A percentile compares a stretch with the other conserved stretches of the same genome.
Conservation (phyloP, 2,329 filamentous ascomycete genomes). For the Penicillium expansum region DNA sequence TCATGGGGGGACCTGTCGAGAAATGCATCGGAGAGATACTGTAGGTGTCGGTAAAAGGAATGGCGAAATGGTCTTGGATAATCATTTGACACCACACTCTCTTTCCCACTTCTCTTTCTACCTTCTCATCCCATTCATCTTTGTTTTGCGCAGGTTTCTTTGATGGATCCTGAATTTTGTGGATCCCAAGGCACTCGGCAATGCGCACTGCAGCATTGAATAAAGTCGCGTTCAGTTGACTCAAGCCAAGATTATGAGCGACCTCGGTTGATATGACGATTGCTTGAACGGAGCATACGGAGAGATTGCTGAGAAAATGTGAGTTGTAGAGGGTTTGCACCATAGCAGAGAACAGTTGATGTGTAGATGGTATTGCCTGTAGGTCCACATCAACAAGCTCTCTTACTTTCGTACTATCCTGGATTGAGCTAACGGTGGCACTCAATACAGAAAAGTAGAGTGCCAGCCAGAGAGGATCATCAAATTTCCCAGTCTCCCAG, state of each 20-base stretch:
- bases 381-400: conserved; percentile 18
- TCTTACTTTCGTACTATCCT: conserved; percentile 23
- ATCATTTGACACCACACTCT: conserved; percentile 40
- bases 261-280: conserved; percentile 39
- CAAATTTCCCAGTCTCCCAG: conserved; percentile 23
- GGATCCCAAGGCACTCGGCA: conserved; percentile 31
- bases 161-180: conserved; percentile 25
- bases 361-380: conserved; percentile 22
- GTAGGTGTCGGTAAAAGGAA: conserved; percentile 40
- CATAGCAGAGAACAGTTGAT: conserved; percentile 34
- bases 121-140: conserved; percentile 25
- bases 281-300: conserved; percentile 35
- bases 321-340: conserved; percentile 32
- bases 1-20: conserved; percentile 32
- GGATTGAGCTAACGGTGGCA: conserved; percentile 26
- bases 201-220: conserved; percentile 38
- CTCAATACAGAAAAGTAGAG: conserved; percentile 26
- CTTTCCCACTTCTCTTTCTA: conserved; percentile 35
- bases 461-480: conserved; percentile 27
- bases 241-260: conserved; percentile 40
- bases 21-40: conserved; percentile 39
- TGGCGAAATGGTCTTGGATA: conserved; percentile 40
- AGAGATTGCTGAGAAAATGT: conserved; percentile 35
- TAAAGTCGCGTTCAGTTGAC: conserved; percentile 36
- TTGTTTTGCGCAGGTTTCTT: conserved; percentile 6